Evolutionary conservation across 352 stramenopile species (phyloP).

Genomic region (Phytophthora colocasiae): DNA sequence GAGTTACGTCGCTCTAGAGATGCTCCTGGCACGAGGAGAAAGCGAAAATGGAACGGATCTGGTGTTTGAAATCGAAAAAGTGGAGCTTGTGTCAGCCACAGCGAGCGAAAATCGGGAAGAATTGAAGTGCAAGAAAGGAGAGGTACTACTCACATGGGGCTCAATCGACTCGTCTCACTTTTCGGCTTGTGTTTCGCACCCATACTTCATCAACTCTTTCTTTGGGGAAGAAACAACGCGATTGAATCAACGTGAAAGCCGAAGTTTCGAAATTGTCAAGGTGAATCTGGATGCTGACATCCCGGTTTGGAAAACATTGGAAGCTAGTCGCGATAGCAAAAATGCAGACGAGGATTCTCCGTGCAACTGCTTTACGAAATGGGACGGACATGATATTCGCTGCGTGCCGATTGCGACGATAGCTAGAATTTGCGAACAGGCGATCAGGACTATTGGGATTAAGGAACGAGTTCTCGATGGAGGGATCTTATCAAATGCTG

Average conservation of each 20-base stretch:
- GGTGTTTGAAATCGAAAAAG: slow-evolving; percentile 76
- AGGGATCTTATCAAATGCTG: slow-evolving; percentile 41
- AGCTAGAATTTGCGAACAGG: slow-evolving; percentile 42
- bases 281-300: slow-evolving; percentile 68
- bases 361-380: slow-evolving; percentile 50
- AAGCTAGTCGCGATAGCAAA: slow-evolving; percentile 10
- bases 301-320: slow-evolving; percentile 71
- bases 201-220: slow-evolving; percentile 81
- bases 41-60: slow-evolving; percentile 49
- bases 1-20: slow-evolving; percentile 63
- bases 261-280: slow-evolving; percentile 79
- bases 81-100: slow-evolving; percentile 56
- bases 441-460: slow-evolving; percentile 45
- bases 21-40: slow-evolving; percentile 41
- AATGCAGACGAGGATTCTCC: slow-evolving; percentile 15
- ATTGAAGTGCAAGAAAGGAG: slow-evolving; percentile 42
- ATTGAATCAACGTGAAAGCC: slow-evolving; percentile 52
- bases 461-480: slow-evolving; percentile 59
- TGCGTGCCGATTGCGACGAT: slow-evolving; percentile 46
- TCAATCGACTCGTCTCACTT: slow-evolving; percentile 47
- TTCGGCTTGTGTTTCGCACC: slow-evolving; percentile 68
- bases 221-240: slow-evolving; percentile 62
- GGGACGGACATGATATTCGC: slow-evolving; percentile 35
- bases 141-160: slow-evolving; percentile 53
- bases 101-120: slow-evolving; percentile 30